phyloP scores from a whole-genome alignment of 495 filamentous ascomycete genomes.

The Staphylotrichum tortipilum region DNA sequence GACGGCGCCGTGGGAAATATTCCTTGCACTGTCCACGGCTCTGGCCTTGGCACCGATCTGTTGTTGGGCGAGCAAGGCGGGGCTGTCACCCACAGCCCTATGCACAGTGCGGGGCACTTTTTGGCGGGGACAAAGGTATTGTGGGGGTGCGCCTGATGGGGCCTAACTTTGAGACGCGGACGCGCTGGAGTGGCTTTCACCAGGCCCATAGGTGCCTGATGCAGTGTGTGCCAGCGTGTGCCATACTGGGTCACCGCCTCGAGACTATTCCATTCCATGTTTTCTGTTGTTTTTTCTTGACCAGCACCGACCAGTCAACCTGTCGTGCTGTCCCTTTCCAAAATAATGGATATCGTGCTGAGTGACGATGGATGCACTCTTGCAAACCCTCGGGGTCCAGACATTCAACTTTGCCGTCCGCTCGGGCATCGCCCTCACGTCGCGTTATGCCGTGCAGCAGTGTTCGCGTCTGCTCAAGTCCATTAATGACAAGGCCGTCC shows the following conservation, averaged over 20 bases:
- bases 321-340: background rate
- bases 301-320: background rate
- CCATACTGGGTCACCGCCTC: background rate
- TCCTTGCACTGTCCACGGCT: background rate
- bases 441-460: conserved; percentile 74
- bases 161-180: background rate
- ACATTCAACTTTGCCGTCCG: conserved; percentile 87
- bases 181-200: background rate
- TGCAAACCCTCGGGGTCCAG: conserved; percentile 59
- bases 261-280: background rate
- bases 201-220: too few relatives aligned
- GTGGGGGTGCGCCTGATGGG: background rate
- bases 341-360: conserved; percentile 12
- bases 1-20: background rate
- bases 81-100: background rate
- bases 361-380: conserved; percentile 66
- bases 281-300: too few relatives aligned
- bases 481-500: conserved; percentile 56
- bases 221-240: background rate
- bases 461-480: conserved; percentile 67
- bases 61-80: background rate
- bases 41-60: background rate
- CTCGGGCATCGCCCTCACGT: conserved; percentile 84
- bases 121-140: background rate
- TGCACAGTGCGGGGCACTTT: background rate